These are phyloP conservation scores for Bipolaris sorokiniana DNA, from an alignment of 2,329 filamentous ascomycete species.

Conservation along the genomic window DNA sequence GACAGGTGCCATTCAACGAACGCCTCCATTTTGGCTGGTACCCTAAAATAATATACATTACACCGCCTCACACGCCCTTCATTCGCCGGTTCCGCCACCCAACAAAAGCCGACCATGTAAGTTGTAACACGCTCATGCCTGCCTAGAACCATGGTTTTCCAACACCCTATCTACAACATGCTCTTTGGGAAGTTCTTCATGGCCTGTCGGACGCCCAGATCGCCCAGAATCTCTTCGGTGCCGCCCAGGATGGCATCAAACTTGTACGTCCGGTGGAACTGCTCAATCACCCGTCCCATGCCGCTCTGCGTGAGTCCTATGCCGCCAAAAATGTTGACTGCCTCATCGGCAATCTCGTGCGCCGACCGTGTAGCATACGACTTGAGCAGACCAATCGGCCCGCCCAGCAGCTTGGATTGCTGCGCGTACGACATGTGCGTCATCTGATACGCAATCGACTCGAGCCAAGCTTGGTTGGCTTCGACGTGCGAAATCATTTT, in stretches of 20 bases:
- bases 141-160: slow-evolving; percentile 31
- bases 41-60: slow-evolving; percentile 9
- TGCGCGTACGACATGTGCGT: slow-evolving; percentile 80
- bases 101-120: background rate
- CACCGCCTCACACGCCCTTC: background rate
- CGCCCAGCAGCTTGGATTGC: slow-evolving; percentile 76
- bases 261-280: slow-evolving; percentile 85
- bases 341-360: slow-evolving; percentile 82
- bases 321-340: slow-evolving; percentile 86
- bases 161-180: slow-evolving; percentile 68
- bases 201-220: slow-evolving; percentile 82
- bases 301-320: slow-evolving; percentile 79
- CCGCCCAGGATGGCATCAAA: slow-evolving; percentile 71
- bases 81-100: too few species aligned
- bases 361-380: slow-evolving; percentile 76
- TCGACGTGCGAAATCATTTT: slow-evolving; percentile 86
- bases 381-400: slow-evolving; percentile 83
- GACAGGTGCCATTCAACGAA: slow-evolving; percentile 2
- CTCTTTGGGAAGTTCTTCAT: slow-evolving; percentile 85
- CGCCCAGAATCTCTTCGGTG: slow-evolving; percentile 80
- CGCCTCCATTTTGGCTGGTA: background rate
- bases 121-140: background rate
- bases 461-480: slow-evolving; percentile 84
- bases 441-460: slow-evolving; percentile 87
- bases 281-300: slow-evolving; percentile 83